Evolutionary conservation across 257 asterid species (phyloP), one percentile per base, ranked within the genome.

Genomic region (Gentiana macrophylla): DNA sequence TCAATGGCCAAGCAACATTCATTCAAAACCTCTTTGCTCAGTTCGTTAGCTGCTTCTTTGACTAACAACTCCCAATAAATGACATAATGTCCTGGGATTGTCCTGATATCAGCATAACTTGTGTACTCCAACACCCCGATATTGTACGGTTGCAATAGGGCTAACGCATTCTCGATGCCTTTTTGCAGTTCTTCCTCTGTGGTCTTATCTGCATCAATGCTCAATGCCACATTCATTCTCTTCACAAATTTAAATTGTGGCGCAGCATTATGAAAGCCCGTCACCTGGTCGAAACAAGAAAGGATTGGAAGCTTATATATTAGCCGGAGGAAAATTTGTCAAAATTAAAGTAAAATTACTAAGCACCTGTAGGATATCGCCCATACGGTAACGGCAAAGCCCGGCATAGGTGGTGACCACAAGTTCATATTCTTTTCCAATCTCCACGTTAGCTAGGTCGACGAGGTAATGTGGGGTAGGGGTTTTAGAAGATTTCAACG

Each of bases 161-260:
- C 60, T 0, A 82, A 62, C 24, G 24, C 24, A 24, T 24, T 24
- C 24, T 24, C 0, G 24, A 24, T 24, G 1, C 24, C 24, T 0
- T 36, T 65, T 35, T 88, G 95, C 65, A 84, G 43, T 70, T 85
- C 96, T 0, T 82, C 53, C 62, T 86, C 93, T 35, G 84, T 94
- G 0, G 91, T 85, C 55, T 88, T 85, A 24, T 88, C 97, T 1
- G 89, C 24, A 24, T 24, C 24, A 24, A 24, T 24, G 24, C 24
- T 24, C 24, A 24, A 24, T 24, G 24, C 35, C 2, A 83, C 91
- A 55, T 83, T 89, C 69, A 85, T 86, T 43, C 94, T 70, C 71
- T 91, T 65, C 0, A 83, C 41, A 63, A 85, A 89, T 59, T 80
- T 81, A 71, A 89, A 89, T 37, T 83, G 86, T 0, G 97, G 97